Percentiles rank a stretch among this genome's conserved stretches.
These are phyloP conservation scores for Naumovozyma dairenensis DNA, from an alignment of 805 yeast species.

Conservation along the genomic window DNA sequence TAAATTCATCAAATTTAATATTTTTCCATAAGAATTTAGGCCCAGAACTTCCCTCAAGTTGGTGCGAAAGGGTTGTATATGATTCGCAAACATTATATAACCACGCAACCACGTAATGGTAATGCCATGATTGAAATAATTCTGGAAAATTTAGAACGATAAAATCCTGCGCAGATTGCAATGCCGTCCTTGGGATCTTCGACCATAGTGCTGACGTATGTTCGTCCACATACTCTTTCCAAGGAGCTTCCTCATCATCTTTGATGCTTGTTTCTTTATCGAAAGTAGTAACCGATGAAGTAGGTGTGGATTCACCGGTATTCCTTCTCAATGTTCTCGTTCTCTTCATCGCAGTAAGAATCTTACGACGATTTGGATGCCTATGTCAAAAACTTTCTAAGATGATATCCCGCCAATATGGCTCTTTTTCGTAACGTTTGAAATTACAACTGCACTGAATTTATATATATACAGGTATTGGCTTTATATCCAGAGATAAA, in stretches of 20 bases:
- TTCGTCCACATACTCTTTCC: constrained; percentile 20
- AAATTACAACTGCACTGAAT: no score
- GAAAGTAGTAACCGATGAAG: not conserved
- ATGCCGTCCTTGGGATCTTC: constrained; percentile 7
- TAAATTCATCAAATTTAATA: constrained; percentile 24
- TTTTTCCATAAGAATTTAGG: constrained; percentile 22
- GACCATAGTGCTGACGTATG: constrained; percentile 16
- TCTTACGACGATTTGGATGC: no score
- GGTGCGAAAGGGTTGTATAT: constrained; percentile 8
- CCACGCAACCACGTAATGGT: constrained; percentile 28
- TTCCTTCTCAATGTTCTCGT: constrained; percentile 1
- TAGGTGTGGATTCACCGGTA: not conserved
- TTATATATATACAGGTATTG: no score
- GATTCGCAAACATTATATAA: constrained; percentile 27
- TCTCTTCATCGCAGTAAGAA: constrained; percentile 5
- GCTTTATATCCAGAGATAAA: no score
- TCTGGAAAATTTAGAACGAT: constrained; percentile 1
- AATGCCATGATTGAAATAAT: constrained; percentile 20
- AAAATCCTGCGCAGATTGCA: not conserved
- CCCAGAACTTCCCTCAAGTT: not conserved
- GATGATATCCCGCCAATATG: no score
- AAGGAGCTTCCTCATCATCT: constrained; percentile 7
- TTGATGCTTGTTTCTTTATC: not conserved
- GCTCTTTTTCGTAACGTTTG: no score
- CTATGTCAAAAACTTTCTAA: no score